Percentiles rank a stretch among this genome's conserved stretches.
Conservation (phyloP, 75 land plant genomes). For the Pseudotsuga menziesii region DNA sequence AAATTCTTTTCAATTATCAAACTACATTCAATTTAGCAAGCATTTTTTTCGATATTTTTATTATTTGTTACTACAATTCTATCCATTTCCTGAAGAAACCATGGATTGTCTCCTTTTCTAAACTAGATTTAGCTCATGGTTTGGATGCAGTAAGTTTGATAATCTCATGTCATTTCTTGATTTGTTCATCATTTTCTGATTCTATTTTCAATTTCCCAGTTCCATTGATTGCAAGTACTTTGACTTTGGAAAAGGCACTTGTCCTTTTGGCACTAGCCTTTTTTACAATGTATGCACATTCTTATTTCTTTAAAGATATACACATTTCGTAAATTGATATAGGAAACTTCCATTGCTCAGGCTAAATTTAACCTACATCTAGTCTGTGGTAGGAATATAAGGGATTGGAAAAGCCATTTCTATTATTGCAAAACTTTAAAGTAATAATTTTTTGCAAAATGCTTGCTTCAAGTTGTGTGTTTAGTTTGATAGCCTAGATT, state of each 20-base stretch:
- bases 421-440: neutral
- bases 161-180: neutral
- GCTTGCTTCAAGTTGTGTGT: neutral
- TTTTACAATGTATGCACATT: conserved; percentile 75
- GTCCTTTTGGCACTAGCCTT: conserved; percentile 96
- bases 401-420: neutral
- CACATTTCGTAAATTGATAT: neutral
- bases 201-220: conserved; percentile 35
- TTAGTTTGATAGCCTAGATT: conserved; percentile 1
- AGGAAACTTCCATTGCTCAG: neutral
- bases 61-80: neutral
- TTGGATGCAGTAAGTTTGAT: neutral
- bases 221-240: conserved; percentile 91
- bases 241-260: conserved; percentile 85
- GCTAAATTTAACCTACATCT: neutral
- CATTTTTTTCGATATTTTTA: neutral
- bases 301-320: no score
- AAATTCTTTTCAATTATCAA: neutral
- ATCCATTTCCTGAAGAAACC: neutral
- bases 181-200: neutral
- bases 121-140: neutral
- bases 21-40: neutral
- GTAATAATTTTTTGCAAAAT: neutral
- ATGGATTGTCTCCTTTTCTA: neutral
- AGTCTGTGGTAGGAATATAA: neutral